Base-by-base conservation (phyloP, 768 basidiomycete species). In the Suillus clintonianus region DNA sequence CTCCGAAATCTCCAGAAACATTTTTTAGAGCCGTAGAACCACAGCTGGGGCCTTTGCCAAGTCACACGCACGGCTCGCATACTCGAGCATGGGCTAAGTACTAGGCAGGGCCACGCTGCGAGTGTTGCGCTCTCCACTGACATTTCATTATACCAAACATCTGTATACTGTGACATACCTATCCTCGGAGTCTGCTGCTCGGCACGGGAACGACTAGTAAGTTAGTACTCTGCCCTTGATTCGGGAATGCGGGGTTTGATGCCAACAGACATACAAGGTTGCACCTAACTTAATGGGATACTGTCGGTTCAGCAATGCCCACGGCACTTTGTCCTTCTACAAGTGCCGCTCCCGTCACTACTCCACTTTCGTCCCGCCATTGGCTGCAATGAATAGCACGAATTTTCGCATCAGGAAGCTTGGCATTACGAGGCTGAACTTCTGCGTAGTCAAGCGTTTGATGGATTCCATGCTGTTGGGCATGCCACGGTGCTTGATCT, bases 271-370 rank as follows among this genome's bases (percentile, higher is more conserved):
- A 4, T 27, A 27, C 27, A 27, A 27, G 27, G 27, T 27, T 27
- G 27, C 27, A n/a, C n/a, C n/a, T n/a, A 4, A 27, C 27, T 2
- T 27, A 27, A 54, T 91, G 89, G 86, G 78, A 85, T 67, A 87
- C 86, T 22, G 82, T 82, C 30, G 76, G 76, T 62, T 82, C 78
- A 19, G 58, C 81, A 51, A 71, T 88, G 63, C 85, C 84, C 37
- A 72, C 80, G 41, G 74, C 82, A 27, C 71, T 79, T 30, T 86
- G 86, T 68, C 68, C 70, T 36, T 59, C 70, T 6, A 42, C 57
- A 47, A 13, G 22, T 24, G 47, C 13, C 34, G 47, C 48, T 22
- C 10, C 47, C 19, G 10, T 22, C 45, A 22, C 19, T 24, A 47
- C 24, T 13, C 47, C 11, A 13, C 22, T 24, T 47, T 24, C 11